Percentiles rank a stretch among this genome's conserved stretches.
phyloP scores from a whole-genome alignment of 2,329 filamentous ascomycete species.

The Gnomoniopsis smithogilvyi region DNA sequence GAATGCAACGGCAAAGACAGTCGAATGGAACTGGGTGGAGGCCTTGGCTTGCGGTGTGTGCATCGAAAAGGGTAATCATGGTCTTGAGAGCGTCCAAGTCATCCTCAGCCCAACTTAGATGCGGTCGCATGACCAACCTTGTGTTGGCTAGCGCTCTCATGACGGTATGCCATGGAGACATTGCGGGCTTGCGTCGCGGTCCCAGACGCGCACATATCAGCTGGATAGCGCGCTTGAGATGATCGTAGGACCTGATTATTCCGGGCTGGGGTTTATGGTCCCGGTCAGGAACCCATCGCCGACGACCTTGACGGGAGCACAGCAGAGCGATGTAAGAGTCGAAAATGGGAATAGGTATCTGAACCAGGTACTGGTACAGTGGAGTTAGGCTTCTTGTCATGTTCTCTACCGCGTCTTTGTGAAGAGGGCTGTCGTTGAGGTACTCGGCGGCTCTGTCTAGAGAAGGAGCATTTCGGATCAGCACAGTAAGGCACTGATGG shows the following conservation, averaged over 20 bases:
- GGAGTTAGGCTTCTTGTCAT: slow-evolving; percentile 20
- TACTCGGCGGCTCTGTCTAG: slow-evolving; percentile 46
- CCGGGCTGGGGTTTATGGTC: slow-evolving; percentile 1
- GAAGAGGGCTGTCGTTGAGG: slow-evolving; percentile 41
- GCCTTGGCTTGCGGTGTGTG: slow-evolving; percentile 27
- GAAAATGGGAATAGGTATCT: slow-evolving; percentile 37
- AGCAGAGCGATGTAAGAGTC: slow-evolving; percentile 50
- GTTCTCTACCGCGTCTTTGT: slow-evolving; percentile 13
- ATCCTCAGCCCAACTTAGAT: slow-evolving; percentile 22
- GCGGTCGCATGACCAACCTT: slow-evolving; percentile 28
- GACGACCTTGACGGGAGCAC: slow-evolving; percentile 25
- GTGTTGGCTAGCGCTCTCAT: slow-evolving; percentile 35
- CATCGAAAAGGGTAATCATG: slow-evolving; percentile 29
- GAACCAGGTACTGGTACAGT: slow-evolving; percentile 21
- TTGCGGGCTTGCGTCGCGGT: slow-evolving; percentile 6
- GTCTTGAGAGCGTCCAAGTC: slow-evolving; percentile 28
- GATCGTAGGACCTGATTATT: not conserved
- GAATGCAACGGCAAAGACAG: slow-evolving; percentile 31
- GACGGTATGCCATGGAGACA: slow-evolving; percentile 39
- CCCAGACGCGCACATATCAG: slow-evolving; percentile 28
- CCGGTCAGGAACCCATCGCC: slow-evolving; percentile 5
- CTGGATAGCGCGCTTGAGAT: slow-evolving; percentile 33
- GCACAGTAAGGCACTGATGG: slow-evolving; percentile 48
- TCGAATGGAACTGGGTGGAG: slow-evolving; percentile 33
- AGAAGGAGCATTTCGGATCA: slow-evolving; percentile 51